Evolutionary conservation across 2,329 filamentous ascomycete genomes (phyloP), one percentile per base, ranked within the genome.

Genomic region (Colletotrichum graminicola): DNA sequence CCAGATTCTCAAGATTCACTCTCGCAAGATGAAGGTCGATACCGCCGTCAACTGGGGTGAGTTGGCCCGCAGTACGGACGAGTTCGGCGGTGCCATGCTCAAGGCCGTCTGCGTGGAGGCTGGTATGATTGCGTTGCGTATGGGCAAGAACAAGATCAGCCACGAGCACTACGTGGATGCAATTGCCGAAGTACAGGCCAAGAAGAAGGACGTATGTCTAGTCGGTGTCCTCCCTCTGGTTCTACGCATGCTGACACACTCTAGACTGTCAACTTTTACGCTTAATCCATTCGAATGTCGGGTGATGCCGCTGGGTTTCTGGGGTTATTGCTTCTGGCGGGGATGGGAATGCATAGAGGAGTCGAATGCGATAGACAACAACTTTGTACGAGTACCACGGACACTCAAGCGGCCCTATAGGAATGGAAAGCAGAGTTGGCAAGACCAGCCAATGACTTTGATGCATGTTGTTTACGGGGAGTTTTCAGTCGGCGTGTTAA

Each of bases 141-240:
- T 92, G 81, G 96, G 96, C 73, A 95, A 97, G 87, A 94, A 92
- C 84, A 98, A 98, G 89, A 96, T 99, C 79, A 93, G 93, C 72
- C 96, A 99, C 81, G 96, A 99, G 86, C 94, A 99, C 83, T 99
- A 98, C 80, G 96, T 99, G 62, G 96, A 99, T 86, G 96, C 96
- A 73, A 98, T 99, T 82, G 90, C 94, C 47, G 96, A 99, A 84
- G 96, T 99, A 77, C 94, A 95, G 82, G 91, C 92, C 74, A 92
- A 97, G 91, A 97, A 97, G 92, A 97, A 97, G 89, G 94, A 97
- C 74, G 88, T 90, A 77, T 85, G 88, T 86, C 59, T 26, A 61
- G 6, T 4, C 21, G 21, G n/a, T 32, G 18, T 1, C 45, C 32
- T 8, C 6, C 21, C 29, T 12, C 16, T 18, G 21, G 16, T 18